Conservation (phyloP, 306 rosid genomes). For the Potentilla sterilis region DNA sequence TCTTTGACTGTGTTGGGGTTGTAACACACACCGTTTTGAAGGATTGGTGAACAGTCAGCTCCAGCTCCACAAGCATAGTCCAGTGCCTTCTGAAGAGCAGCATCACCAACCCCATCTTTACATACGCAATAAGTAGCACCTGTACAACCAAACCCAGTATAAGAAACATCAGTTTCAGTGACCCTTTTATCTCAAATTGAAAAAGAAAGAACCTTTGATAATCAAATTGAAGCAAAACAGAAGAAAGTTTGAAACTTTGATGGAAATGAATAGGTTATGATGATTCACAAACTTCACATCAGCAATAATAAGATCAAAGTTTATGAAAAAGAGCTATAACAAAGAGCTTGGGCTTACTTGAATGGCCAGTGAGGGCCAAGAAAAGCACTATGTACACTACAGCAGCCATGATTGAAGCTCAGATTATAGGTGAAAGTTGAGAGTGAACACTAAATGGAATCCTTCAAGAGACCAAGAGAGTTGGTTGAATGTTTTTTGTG, state of each 20-base stretch:
- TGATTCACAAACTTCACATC: neutral
- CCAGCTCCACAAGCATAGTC: constrained; percentile 99
- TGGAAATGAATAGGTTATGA: neutral
- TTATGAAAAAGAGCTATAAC: neutral
- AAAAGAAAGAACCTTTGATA: neutral
- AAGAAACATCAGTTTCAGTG: constrained; percentile 1
- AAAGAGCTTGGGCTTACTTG: constrained; percentile 73
- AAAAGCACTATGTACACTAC: constrained; percentile 50
- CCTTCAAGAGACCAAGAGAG: neutral
- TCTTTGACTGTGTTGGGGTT: constrained; percentile 79
- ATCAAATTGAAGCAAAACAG: constrained; percentile 2
- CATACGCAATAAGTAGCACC: constrained; percentile 82
- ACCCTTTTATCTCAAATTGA: constrained; percentile 4
- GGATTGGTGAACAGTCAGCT: constrained; percentile 72
- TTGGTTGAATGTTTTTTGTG: constrained; percentile 14
- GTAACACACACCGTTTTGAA: constrained; percentile 71
- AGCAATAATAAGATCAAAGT: constrained; percentile 11
- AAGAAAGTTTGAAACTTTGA: neutral
- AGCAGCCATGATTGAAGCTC: constrained; percentile 52
- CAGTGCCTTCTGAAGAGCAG: constrained; percentile 63
- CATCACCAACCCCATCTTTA: constrained; percentile 71
- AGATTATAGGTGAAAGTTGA: constrained; percentile 6
- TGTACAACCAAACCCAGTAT: constrained; percentile 7
- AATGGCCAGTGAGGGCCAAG: constrained; percentile 53
- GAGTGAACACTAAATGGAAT: constrained; percentile 16